Conservation (phyloP, 2,329 filamentous ascomycete species). For the Ophiocordyceps robertsii region DNA sequence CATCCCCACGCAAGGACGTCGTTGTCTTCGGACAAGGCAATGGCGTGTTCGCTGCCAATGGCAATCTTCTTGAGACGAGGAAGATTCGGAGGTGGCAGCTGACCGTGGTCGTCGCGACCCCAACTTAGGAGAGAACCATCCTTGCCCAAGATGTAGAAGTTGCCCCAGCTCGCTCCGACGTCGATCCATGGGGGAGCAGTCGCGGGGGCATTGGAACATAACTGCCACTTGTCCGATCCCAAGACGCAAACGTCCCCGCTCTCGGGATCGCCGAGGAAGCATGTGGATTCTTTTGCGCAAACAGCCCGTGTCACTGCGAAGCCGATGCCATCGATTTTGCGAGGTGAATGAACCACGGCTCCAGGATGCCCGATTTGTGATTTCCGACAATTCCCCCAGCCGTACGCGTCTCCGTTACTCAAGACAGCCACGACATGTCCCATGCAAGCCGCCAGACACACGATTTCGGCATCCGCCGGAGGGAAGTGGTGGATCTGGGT, state of each 20-base stretch:
- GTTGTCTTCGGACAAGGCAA: slow-evolving; percentile 53
- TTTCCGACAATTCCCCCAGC: slow-evolving; percentile 81
- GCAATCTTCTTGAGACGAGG: slow-evolving; percentile 51
- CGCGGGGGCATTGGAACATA: slow-evolving; percentile 43
- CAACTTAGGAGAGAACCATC: slow-evolving; percentile 54
- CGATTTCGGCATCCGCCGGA: slow-evolving; percentile 40
- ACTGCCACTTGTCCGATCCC: slow-evolving; percentile 61
- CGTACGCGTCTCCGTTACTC: slow-evolving; percentile 63
- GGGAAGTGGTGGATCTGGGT: slow-evolving; percentile 49
- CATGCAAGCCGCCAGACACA: slow-evolving; percentile 59
- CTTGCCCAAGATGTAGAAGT: slow-evolving; percentile 54
- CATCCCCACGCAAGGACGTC: slow-evolving; percentile 82
- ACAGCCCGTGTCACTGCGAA: slow-evolving; percentile 56
- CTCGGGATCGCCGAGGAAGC: slow-evolving; percentile 43
- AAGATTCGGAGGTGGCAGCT: slow-evolving; percentile 53
- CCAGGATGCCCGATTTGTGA: slow-evolving; percentile 60
- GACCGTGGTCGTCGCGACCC: slow-evolving; percentile 78
- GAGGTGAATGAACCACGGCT: slow-evolving; percentile 42
- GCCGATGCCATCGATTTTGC: slow-evolving; percentile 39
- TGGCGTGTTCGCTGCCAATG: slow-evolving; percentile 79
- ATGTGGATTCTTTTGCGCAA: slow-evolving; percentile 80
- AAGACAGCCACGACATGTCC: slow-evolving; percentile 65
- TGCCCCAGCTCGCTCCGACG: slow-evolving; percentile 71
- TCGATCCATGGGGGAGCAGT: slow-evolving; percentile 46
- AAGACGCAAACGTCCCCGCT: slow-evolving; percentile 52